Percentiles rank a stretch among this genome's conserved stretches.
Evolutionary conservation across 345 rosid genomes (phyloP).

Genomic region (Crucihimalaya himalaica): DNA sequence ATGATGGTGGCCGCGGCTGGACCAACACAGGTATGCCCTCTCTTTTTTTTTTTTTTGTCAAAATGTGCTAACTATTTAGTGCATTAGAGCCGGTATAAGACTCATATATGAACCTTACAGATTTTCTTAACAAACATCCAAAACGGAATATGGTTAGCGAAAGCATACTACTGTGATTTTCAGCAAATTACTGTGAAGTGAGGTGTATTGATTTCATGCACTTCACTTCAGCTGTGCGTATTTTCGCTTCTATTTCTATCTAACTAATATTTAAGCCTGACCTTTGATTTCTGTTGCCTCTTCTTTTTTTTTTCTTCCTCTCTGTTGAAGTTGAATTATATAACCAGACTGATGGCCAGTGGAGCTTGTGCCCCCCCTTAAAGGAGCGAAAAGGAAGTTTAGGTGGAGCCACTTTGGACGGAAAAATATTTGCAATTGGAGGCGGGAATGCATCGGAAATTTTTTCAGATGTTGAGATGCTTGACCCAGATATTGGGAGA

Average conservation of each 20-base stretch:
- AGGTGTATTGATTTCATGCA: slow-evolving; percentile 9
- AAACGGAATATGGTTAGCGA: slow-evolving; percentile 8
- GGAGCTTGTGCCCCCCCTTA: slow-evolving; percentile 62
- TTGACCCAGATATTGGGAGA: slow-evolving; percentile 66
- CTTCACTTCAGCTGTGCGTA: slow-evolving; percentile 17
- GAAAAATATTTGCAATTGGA: slow-evolving; percentile 68
- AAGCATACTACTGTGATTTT: slow-evolving; percentile 12
- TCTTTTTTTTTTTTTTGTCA: slow-evolving; percentile 10
- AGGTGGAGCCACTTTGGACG: slow-evolving; percentile 58
- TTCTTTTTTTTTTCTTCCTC: slow-evolving; percentile 24
- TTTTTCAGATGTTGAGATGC: slow-evolving; percentile 82
- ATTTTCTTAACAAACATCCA: background rate
- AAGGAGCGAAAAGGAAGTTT: slow-evolving; percentile 57
- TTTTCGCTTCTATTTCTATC: slow-evolving; percentile 4
- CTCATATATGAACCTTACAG: background rate
- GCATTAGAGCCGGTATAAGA: slow-evolving; percentile 8
- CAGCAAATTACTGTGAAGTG: background rate
- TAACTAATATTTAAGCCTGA: background rate
- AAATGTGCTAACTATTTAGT: background rate
- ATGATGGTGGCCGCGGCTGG: slow-evolving; percentile 58
- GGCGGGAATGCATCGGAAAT: slow-evolving; percentile 58
- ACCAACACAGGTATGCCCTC: slow-evolving; percentile 59
- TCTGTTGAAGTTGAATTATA: slow-evolving; percentile 66
- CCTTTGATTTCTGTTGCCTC: slow-evolving; percentile 18
- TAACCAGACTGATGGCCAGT: slow-evolving; percentile 49